Conservation (phyloP, 2,329 filamentous ascomycete species). For the Coniochaeta sp. region DNA sequence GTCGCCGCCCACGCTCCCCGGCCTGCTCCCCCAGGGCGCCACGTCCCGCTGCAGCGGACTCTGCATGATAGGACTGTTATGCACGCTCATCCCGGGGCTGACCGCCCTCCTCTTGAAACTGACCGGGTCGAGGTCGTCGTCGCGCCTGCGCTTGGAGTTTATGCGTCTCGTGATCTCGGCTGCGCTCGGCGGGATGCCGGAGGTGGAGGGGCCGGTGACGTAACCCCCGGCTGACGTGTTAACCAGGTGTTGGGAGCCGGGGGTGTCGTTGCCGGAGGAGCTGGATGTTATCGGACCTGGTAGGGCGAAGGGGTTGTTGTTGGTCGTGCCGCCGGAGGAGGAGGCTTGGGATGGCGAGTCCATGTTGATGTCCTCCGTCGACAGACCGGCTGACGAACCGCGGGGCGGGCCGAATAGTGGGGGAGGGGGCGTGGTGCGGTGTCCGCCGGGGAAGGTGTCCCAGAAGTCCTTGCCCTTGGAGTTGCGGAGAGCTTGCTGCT, state of each 20-base stretch:
- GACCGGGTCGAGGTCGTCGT: constrained; percentile 83
- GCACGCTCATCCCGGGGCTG: constrained; percentile 82
- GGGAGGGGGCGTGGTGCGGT: constrained; percentile 48
- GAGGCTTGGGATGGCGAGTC: constrained; percentile 50
- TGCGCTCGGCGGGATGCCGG: constrained; percentile 47
- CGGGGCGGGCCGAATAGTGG: constrained; percentile 56
- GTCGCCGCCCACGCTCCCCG: constrained; percentile 54
- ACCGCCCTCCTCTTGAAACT: constrained; percentile 90
- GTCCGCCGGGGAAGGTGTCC: constrained; percentile 68
- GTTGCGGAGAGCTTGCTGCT: constrained; percentile 65
- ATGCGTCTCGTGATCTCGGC: constrained; percentile 73
- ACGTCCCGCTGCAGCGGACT: constrained; percentile 70
- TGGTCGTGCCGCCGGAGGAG: constrained; percentile 13
- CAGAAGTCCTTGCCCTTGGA: constrained; percentile 68
- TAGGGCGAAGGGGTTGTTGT: constrained; percentile 17
- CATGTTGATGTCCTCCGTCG: constrained; percentile 64
- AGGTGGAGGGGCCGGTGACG: background rate
- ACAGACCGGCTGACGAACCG: constrained; percentile 52
- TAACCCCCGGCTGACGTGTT: no score
- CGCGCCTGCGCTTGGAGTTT: constrained; percentile 74
- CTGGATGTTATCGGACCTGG: constrained; percentile 20
- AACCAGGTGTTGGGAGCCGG: constrained; percentile 13
- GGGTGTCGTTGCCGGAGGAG: constrained; percentile 29
- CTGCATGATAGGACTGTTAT: constrained; percentile 83
- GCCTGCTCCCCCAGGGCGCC: constrained; percentile 64